Evolutionary conservation across 1,139 yeast genomes (phyloP).

Genomic region (Pichia sp.): DNA sequence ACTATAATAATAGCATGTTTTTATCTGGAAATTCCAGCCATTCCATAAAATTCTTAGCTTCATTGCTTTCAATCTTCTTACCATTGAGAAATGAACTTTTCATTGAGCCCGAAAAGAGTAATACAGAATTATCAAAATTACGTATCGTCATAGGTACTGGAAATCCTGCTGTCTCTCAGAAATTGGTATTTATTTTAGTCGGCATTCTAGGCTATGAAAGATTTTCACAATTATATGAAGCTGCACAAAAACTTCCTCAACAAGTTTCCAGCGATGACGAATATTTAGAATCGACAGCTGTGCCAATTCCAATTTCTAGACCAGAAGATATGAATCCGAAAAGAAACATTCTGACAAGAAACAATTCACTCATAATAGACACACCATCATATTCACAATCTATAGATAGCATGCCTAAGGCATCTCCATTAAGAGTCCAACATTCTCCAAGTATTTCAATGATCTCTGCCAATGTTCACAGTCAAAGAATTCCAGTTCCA

Average conservation of each 20-base stretch:
- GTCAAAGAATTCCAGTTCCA: constrained; percentile 23
- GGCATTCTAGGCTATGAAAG: constrained; percentile 41
- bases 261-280: background rate
- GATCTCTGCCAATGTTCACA: constrained; percentile 20
- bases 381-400: background rate
- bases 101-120: constrained; percentile 35
- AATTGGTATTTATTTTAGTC: constrained; percentile 48
- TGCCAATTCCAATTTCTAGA: constrained; percentile 1
- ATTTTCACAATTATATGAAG: constrained; percentile 17
- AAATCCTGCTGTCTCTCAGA: constrained; percentile 57
- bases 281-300: background rate
- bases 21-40: constrained; percentile 5
- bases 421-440: constrained; percentile 12
- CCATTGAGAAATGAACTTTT: constrained; percentile 41
- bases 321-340: background rate
- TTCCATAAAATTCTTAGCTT: constrained; percentile 40
- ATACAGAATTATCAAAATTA: constrained; percentile 26
- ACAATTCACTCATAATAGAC: constrained; percentile 11
- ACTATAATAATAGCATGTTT: background rate
- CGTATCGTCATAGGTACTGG: constrained; percentile 55
- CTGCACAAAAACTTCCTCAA: constrained; percentile 4
- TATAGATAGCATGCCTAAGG: background rate
- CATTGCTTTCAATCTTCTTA: constrained; percentile 43
- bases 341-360: constrained; percentile 4
- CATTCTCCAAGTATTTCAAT: constrained; percentile 24